These are phyloP conservation scores for Asterophora parasitica DNA, from an alignment of 768 basidiomycete species.

Conservation along the genomic window DNA sequence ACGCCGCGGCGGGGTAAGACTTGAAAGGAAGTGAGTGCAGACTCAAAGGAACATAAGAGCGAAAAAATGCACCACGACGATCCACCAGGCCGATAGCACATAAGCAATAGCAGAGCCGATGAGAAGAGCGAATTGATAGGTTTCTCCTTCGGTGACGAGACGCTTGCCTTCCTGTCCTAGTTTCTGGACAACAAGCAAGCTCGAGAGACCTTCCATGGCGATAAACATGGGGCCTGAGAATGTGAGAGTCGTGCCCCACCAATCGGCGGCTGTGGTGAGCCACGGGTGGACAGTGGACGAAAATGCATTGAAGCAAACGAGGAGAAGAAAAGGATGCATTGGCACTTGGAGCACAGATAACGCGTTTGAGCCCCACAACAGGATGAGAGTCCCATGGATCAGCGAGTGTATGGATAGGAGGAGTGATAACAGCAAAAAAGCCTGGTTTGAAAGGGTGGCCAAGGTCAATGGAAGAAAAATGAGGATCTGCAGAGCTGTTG, in stretches of 20 bases:
- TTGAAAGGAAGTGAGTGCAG: constrained; percentile 22
- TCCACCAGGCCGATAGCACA: constrained; percentile 83
- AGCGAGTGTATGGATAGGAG: constrained; percentile 72
- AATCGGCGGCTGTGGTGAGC: constrained; percentile 50
- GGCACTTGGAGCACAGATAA: constrained; percentile 80
- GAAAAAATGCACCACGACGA: constrained; percentile 58
- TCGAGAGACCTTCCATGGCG: constrained; percentile 79
- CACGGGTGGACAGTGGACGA: constrained; percentile 57
- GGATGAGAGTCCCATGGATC: constrained; percentile 75
- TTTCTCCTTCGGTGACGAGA: constrained; percentile 64
- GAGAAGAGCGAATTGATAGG: constrained; percentile 71
- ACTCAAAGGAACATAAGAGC: not conserved
- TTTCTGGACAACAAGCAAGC: constrained; percentile 76
- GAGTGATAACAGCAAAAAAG: constrained; percentile 78
- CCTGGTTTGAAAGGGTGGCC: constrained; percentile 73
- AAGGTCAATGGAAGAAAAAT: constrained; percentile 82
- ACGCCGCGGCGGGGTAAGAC: constrained; percentile 80
- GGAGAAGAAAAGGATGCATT: constrained; percentile 81
- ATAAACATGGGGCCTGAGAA: constrained; percentile 77
- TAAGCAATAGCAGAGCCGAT: constrained; percentile 76
- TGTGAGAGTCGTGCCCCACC: constrained; percentile 71
- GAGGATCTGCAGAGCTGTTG: constrained; percentile 75
- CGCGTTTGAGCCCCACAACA: constrained; percentile 65
- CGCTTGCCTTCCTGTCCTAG: constrained; percentile 74
- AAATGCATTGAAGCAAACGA: constrained; percentile 84